phyloP scores from a whole-genome alignment of 805 yeast species.

The Grigorovia jiainica region DNA sequence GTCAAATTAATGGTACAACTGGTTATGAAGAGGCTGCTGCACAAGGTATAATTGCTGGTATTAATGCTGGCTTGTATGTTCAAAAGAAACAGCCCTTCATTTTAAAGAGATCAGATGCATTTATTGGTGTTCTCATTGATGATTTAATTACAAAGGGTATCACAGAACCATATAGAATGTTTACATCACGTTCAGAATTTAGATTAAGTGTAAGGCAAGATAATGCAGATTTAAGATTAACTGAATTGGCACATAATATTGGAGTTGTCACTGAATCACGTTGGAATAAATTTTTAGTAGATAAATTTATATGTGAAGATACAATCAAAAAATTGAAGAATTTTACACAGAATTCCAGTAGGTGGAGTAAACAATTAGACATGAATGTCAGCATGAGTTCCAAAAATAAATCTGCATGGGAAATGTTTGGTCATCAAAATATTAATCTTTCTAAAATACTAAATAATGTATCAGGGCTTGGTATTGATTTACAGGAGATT shows the following conservation, averaged over 20 bases:
- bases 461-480: constrained; percentile 31
- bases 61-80: constrained; percentile 71
- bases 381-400: constrained; percentile 46
- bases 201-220: constrained; percentile 85
- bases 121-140: constrained; percentile 85
- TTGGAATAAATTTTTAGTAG: constrained; percentile 38
- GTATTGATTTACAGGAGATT: constrained; percentile 19
- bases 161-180: constrained; percentile 95
- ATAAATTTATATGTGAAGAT: constrained; percentile 35
- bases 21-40: constrained; percentile 99
- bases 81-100: constrained; percentile 32
- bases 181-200: constrained; percentile 91
- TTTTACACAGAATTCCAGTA: constrained; percentile 41
- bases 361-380: constrained; percentile 51
- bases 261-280: constrained; percentile 64
- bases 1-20: constrained; percentile 97
- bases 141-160: constrained; percentile 94
- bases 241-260: constrained; percentile 50
- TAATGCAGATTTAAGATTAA: constrained; percentile 83
- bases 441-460: constrained; percentile 23
- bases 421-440: constrained; percentile 51
- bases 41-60: constrained; percentile 92
- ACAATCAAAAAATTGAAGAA: constrained; percentile 39
- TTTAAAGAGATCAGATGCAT: constrained; percentile 72
- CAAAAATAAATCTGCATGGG: constrained; percentile 55